Percentiles rank a stretch among this genome's conserved stretches.
Evolutionary conservation across 108 stramenopile species (phyloP).

Genomic region (Parietichytrium sp.): DNA sequence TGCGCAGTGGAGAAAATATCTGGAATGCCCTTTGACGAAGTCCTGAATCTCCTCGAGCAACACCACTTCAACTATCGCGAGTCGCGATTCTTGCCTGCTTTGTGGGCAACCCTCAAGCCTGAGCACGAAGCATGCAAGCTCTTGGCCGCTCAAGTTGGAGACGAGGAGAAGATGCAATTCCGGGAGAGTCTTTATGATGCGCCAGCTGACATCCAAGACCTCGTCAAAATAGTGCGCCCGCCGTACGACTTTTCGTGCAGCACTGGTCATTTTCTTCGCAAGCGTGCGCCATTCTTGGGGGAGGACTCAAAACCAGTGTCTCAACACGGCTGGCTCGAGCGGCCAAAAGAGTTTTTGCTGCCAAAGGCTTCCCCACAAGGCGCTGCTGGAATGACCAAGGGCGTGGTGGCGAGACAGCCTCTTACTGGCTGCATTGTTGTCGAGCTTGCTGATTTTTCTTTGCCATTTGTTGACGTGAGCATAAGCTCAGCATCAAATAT

Average conservation of each 20-base stretch:
- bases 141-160: no score
- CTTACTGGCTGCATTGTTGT: neutral
- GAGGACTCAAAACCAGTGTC: neutral
- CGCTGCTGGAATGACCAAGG: no score
- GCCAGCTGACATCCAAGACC: neutral
- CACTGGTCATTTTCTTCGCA: neutral
- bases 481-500: neutral
- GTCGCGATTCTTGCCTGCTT: no score
- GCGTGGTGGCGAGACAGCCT: no score
- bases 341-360: neutral
- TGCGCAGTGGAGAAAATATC: no score
- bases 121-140: no score
- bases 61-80: no score
- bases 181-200: neutral
- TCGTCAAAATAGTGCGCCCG: neutral
- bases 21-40: no score
- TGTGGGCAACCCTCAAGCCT: no score
- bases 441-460: slow-evolving; percentile 2
- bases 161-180: no score
- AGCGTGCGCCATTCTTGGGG: neutral
- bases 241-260: slow-evolving; percentile 19
- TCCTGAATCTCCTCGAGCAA: no score
- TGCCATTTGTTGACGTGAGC: neutral
- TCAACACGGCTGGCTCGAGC: neutral
- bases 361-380: neutral